Evolutionary conservation across 2,329 filamentous ascomycete genomes (phyloP).

Genomic region (Ceratocystis lukuohia): DNA sequence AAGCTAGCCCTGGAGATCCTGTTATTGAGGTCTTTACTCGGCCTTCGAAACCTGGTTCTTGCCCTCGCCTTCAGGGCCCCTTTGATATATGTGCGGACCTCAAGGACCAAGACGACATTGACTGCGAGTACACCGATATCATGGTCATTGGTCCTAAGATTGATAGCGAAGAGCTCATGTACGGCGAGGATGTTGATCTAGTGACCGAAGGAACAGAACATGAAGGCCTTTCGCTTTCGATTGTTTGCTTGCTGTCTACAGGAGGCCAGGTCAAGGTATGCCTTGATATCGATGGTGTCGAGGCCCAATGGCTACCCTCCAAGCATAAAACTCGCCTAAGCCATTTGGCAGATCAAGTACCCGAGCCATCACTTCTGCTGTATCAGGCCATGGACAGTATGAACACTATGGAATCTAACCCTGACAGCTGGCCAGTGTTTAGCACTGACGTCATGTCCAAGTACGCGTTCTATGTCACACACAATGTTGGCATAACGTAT

Average conservation of each 20-base stretch:
- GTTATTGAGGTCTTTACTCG: conserved; percentile 43
- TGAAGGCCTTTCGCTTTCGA: conserved; percentile 46
- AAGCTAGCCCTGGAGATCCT: conserved; percentile 36
- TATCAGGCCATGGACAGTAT: conserved; percentile 52
- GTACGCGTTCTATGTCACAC: conserved; percentile 50
- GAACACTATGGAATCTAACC: conserved; percentile 39
- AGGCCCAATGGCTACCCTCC: conserved; percentile 53
- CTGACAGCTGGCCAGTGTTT: conserved; percentile 50
- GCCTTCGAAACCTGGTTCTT: conserved; percentile 42
- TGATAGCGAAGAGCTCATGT: conserved; percentile 46
- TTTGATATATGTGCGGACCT: conserved; percentile 44
- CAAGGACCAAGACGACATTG: conserved; percentile 43
- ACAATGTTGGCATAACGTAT: conserved; percentile 46
- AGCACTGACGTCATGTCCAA: conserved; percentile 47
- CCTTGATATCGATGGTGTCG: conserved; percentile 46
- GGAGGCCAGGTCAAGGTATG: conserved; percentile 49
- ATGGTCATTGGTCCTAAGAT: conserved; percentile 49
- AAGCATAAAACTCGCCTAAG: conserved; percentile 37
- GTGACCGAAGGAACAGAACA: conserved; percentile 43
- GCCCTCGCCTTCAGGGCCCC: conserved; percentile 49
- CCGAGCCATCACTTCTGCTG: conserved; percentile 39
- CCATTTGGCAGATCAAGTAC: conserved; percentile 28
- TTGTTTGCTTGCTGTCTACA: conserved; percentile 47
- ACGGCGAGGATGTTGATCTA: conserved; percentile 50
- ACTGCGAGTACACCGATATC: conserved; percentile 47